A percentile compares a stretch with the other conserved stretches of the same genome.
These are phyloP conservation scores for Russula earlei DNA, from an alignment of 768 basidiomycete genomes.

Conservation along the genomic window DNA sequence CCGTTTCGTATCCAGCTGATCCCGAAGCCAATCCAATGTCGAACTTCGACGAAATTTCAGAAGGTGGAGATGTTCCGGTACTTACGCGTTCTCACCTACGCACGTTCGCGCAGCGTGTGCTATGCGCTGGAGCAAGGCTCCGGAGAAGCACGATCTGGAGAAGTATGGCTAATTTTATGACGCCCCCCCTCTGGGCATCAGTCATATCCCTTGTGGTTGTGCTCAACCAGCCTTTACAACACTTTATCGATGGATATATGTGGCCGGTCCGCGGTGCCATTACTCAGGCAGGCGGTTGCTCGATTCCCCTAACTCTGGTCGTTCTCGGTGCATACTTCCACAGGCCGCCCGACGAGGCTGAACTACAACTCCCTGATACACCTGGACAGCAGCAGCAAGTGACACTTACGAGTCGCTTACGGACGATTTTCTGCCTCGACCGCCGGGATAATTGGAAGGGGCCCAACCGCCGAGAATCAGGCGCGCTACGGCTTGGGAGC, in stretches of 20 bases:
- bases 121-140: slow-evolving; percentile 22
- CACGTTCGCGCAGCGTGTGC: slow-evolving; percentile 24
- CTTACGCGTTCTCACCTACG: slow-evolving; percentile 19
- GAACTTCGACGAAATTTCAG: slow-evolving; percentile 18
- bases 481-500: slow-evolving; percentile 23
- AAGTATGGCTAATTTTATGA: slow-evolving; percentile 67
- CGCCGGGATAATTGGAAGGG: slow-evolving; percentile 44
- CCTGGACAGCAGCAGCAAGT: slow-evolving; percentile 8
- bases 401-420: slow-evolving; percentile 34
- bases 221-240: slow-evolving; percentile 65
- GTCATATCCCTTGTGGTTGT: slow-evolving; percentile 67
- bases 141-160: slow-evolving; percentile 31
- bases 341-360: slow-evolving; percentile 26
- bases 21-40: neutral
- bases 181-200: slow-evolving; percentile 78
- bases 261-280: slow-evolving; percentile 59
- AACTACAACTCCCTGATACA: slow-evolving; percentile 27
- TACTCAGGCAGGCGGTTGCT: slow-evolving; percentile 57
- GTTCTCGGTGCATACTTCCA: slow-evolving; percentile 93
- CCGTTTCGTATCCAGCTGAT: neutral
- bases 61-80: slow-evolving; percentile 20
- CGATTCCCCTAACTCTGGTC: slow-evolving; percentile 80
- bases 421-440: slow-evolving; percentile 35
- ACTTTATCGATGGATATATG: slow-evolving; percentile 50
- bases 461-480: slow-evolving; percentile 34